phyloP scores from a whole-genome alignment of 352 stramenopile genomes.

The Lagenidium sp. region DNA sequence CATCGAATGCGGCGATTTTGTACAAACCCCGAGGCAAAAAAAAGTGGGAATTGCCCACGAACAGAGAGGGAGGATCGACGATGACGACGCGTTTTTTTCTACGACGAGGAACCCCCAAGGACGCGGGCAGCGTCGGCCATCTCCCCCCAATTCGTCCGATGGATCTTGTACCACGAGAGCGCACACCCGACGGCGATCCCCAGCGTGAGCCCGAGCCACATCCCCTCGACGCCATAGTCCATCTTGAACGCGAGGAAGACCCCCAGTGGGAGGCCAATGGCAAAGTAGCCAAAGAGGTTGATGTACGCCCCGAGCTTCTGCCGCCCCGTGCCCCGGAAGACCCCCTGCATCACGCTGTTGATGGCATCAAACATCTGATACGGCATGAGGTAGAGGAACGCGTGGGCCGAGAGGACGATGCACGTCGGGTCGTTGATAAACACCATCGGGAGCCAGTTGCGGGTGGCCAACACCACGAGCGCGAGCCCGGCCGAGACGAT shows the following conservation, averaged over 20 bases:
- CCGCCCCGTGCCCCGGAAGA: slow-evolving; percentile 56
- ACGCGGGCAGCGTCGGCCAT: slow-evolving; percentile 47
- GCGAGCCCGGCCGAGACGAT: slow-evolving; percentile 28
- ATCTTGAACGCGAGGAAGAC: slow-evolving; percentile 51
- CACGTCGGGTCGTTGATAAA: slow-evolving; percentile 71
- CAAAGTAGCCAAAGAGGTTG: slow-evolving; percentile 65
- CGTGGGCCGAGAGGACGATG: slow-evolving; percentile 27
- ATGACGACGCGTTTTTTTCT: too few species aligned
- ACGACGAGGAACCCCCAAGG: too few species aligned
- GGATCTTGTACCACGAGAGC: slow-evolving; percentile 56
- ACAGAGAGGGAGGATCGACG: too few species aligned
- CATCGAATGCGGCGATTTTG: too few species aligned
- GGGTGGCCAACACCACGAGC: slow-evolving; percentile 29
- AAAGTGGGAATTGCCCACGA: too few species aligned
- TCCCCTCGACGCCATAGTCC: slow-evolving; percentile 50
- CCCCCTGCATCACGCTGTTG: slow-evolving; percentile 68
- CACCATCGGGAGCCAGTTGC: slow-evolving; percentile 36
- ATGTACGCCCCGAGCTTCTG: slow-evolving; percentile 44
- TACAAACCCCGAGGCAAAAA: too few species aligned
- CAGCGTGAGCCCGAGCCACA: slow-evolving; percentile 56
- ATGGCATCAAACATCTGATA: slow-evolving; percentile 61
- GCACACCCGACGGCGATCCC: slow-evolving; percentile 47
- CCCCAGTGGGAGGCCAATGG: slow-evolving; percentile 53
- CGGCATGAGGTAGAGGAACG: slow-evolving; percentile 51
- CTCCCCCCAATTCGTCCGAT: slow-evolving; percentile 37